phyloP scores from a whole-genome alignment of 2,329 filamentous ascomycete species.

The Pseudogymnoascus sp. region DNA sequence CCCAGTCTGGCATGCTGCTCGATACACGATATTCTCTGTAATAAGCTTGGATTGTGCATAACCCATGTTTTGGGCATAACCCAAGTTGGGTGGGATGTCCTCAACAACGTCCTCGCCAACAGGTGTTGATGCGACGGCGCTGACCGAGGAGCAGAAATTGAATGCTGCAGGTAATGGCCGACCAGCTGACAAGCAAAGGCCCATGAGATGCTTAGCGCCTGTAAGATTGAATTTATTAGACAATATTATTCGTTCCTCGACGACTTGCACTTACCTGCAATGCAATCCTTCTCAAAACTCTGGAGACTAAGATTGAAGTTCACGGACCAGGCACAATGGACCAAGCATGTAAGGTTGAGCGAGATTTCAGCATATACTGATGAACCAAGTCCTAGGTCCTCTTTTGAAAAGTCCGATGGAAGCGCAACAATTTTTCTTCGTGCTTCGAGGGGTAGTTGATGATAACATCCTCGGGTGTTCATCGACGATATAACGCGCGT shows the following conservation, averaged over 20 bases:
- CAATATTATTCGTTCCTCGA: background rate
- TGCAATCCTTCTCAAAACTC: conserved; percentile 1
- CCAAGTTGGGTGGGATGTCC: conserved; percentile 19
- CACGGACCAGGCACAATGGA: conserved; percentile 40
- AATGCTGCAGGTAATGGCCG: conserved; percentile 22
- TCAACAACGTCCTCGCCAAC: conserved; percentile 29
- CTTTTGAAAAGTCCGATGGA: conserved; percentile 32
- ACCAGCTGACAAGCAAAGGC: conserved; percentile 8
- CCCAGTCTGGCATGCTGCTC: conserved; percentile 27
- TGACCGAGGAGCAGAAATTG: conserved; percentile 33
- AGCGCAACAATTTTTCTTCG: conserved; percentile 31
- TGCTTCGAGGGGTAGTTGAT: conserved; percentile 17
- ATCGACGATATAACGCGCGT: conserved; percentile 30
- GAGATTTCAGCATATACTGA: background rate
- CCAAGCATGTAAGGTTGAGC: conserved; percentile 32
- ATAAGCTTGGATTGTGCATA: conserved; percentile 44
- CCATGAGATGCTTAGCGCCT: conserved; percentile 9
- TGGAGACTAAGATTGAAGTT: background rate
- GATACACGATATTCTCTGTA: conserved; percentile 36
- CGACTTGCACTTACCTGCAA: conserved; percentile 2
- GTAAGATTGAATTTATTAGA: background rate
- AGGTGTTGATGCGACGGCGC: conserved; percentile 26
- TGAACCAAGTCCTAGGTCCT: conserved; percentile 32
- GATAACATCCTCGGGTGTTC: conserved; percentile 30
- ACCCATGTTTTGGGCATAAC: conserved; percentile 39